These are phyloP conservation scores for Ogataea methanolica DNA, from an alignment of 805 yeast genomes.

Conservation along the genomic window DNA sequence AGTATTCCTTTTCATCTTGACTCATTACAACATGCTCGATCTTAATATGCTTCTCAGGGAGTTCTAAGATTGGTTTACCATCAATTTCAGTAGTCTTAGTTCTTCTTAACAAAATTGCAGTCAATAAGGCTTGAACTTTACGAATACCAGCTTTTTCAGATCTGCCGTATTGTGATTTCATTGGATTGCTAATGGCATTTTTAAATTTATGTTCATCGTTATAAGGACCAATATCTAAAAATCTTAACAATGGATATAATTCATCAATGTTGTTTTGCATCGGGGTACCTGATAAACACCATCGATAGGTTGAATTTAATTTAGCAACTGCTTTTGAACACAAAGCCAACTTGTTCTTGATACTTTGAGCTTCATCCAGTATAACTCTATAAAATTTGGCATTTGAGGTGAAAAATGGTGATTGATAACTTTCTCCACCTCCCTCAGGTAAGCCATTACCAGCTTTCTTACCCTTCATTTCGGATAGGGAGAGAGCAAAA, in stretches of 20 bases:
- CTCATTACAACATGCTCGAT: slow-evolving; percentile 46
- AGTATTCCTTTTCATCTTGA: slow-evolving; percentile 52
- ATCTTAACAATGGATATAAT: slow-evolving; percentile 46
- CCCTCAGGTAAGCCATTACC: slow-evolving; percentile 32
- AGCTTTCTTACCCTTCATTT: slow-evolving; percentile 21
- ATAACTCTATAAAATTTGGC: slow-evolving; percentile 49
- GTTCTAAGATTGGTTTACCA: slow-evolving; percentile 67
- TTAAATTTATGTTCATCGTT: slow-evolving; percentile 51
- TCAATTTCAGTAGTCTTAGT: slow-evolving; percentile 68
- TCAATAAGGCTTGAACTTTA: slow-evolving; percentile 63
- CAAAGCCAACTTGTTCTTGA: slow-evolving; percentile 46
- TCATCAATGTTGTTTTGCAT: slow-evolving; percentile 55
- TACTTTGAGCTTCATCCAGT: slow-evolving; percentile 54
- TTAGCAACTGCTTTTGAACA: slow-evolving; percentile 43
- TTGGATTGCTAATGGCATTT: slow-evolving; percentile 50
- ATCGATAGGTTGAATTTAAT: slow-evolving; percentile 35
- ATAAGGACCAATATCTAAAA: slow-evolving; percentile 60
- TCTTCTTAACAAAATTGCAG: slow-evolving; percentile 72
- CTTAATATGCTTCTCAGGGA: slow-evolving; percentile 59
- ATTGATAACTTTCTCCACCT: slow-evolving; percentile 41
- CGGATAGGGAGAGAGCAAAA: slow-evolving; percentile 34
- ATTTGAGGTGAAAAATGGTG: slow-evolving; percentile 58
- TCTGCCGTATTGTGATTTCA: slow-evolving; percentile 33
- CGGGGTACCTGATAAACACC: slow-evolving; percentile 58
- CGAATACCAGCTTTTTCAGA: slow-evolving; percentile 36